A percentile compares a stretch with the other conserved stretches of the same genome.
These are phyloP conservation scores for Breviolum minutum DNA, from an alignment of 73 alveolate genomes.

Conservation along the genomic window DNA sequence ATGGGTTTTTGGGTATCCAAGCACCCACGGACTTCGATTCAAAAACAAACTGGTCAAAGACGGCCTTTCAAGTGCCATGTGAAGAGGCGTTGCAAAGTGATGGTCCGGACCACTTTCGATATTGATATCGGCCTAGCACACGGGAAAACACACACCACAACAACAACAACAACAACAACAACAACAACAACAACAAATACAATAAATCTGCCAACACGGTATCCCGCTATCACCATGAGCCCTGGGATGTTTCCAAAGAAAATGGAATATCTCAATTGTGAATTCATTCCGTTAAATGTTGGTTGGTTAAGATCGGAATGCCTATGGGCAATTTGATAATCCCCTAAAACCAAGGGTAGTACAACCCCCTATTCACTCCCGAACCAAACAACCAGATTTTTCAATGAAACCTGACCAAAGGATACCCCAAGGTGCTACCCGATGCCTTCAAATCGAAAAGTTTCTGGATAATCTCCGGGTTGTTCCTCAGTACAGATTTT, in stretches of 20 bases:
- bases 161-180: background rate
- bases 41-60: background rate
- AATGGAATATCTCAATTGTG: no score
- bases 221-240: no score
- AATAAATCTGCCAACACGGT: no score
- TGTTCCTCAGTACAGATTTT: constrained; percentile 30
- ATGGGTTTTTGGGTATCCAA: background rate
- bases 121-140: constrained; percentile 57
- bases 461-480: constrained; percentile 61
- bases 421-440: background rate
- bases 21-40: background rate
- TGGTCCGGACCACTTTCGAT: constrained; percentile 81
- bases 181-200: background rate
- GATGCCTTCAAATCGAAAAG: constrained; percentile 57
- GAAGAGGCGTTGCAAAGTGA: constrained; percentile 80
- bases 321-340: no score
- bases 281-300: no score
- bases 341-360: no score
- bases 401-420: no score
- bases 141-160: background rate
- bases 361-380: no score
- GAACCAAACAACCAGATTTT: no score
- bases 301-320: no score
- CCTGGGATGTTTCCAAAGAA: no score
- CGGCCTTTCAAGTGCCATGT: constrained; percentile 72